Evolutionary conservation across 768 basidiomycete species (phyloP), one percentile per base, ranked within the genome.

Genomic region (Coprinellus micaceus): DNA sequence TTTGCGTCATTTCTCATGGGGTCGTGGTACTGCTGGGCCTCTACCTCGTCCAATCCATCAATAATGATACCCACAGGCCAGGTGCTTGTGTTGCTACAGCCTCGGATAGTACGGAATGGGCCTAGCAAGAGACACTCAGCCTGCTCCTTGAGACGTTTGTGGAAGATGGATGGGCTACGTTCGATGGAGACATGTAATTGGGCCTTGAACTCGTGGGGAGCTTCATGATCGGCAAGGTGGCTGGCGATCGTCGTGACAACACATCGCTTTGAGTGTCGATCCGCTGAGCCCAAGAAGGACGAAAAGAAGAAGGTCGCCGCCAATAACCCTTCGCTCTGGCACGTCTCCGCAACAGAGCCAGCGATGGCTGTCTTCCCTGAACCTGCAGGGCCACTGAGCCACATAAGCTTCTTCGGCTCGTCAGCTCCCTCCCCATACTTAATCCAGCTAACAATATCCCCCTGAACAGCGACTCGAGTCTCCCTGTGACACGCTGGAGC

Each of bases 311-410:
- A n/a, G n/a, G n/a, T 57, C 3, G 52, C 60, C 2, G 48, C 52
- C 11, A 60, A 49, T 1, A 43, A 36, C 21, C 53, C 52, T 21
- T 50, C 37, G n/a, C 19, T 37, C 9, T 28, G 19, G 39, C 52
- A 54, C n/a, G 26, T 22, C 25, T 57, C 53, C 15, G 60, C 45
- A 21, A 60, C 36, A 25, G 48, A 53, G 15, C 53, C 52, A n/a
- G 39, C 45, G 17, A 60, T 57, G 29, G 56, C 57, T 1, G 58
- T 55, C 26, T 56, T 59, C 2, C 58, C 58, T 3, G 54, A 26
- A 12, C 58, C 58, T 1, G 59, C 54, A 24, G 54, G 55, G 15
- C 59, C 60, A 7, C 33, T 47, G 3, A 60, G 19, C 56, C 56
- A 54, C n/a, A 54, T 3, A n/a, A 41, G 19, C 21, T 26, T 21